A percentile compares a stretch with the other conserved stretches of the same genome.
Evolutionary conservation across 345 rosid species (phyloP).

Genomic region (Syzygium jambos): DNA sequence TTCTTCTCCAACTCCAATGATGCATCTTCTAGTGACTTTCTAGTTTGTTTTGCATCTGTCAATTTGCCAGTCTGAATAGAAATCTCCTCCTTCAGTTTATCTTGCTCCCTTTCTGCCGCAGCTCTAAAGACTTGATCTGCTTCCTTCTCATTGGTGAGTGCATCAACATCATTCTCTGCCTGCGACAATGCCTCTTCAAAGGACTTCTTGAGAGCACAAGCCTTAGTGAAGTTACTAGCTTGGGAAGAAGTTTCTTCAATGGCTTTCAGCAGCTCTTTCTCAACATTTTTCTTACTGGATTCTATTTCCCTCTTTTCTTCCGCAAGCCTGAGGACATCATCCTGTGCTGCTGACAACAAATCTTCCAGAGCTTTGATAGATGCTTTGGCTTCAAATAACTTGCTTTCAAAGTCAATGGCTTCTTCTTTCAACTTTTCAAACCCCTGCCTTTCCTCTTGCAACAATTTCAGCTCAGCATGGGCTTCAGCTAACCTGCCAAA

Average conservation of each 20-base stretch:
- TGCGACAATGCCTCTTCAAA: conserved; percentile 58
- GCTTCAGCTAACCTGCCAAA: conserved; percentile 28
- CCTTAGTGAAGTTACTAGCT: conserved; percentile 41
- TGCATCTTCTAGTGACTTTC: conserved; percentile 54
- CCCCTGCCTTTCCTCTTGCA: background rate
- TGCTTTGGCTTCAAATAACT: conserved; percentile 7
- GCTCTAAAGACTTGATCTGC: conserved; percentile 48
- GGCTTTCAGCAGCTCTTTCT: conserved; percentile 53
- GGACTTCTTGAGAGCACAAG: conserved; percentile 31
- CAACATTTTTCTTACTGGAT: conserved; percentile 33
- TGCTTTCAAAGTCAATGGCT: background rate
- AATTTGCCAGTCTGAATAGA: conserved; percentile 43
- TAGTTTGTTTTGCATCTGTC: conserved; percentile 43
- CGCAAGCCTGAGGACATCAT: background rate
- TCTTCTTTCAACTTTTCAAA: conserved; percentile 5
- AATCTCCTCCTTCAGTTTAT: conserved; percentile 40
- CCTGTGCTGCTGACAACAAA: conserved; percentile 4
- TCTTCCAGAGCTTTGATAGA: conserved; percentile 4
- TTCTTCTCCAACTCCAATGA: conserved; percentile 47
- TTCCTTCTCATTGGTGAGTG: conserved; percentile 54
- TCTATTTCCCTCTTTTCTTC: conserved; percentile 41
- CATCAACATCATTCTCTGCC: conserved; percentile 46
- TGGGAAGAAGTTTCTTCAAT: conserved; percentile 39
- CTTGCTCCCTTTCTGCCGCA: conserved; percentile 43
- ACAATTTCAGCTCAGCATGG: background rate